These are phyloP conservation scores for Tuber calosporum DNA, from an alignment of 495 filamentous ascomycete genomes.

Conservation along the genomic window DNA sequence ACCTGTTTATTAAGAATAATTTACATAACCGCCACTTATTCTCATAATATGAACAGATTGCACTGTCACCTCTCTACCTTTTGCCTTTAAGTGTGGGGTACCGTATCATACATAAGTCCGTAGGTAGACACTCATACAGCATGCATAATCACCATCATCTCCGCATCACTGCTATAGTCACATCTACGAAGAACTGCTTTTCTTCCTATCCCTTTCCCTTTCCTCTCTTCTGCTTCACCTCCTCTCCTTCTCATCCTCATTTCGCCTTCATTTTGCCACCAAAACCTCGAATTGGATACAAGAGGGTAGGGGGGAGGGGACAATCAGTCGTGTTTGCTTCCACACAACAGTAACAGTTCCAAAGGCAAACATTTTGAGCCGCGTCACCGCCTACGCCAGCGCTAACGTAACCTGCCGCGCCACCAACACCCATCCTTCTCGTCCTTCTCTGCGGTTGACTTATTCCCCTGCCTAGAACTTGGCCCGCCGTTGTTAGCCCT, in stretches of 20 bases:
- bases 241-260: not conserved
- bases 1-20: not conserved
- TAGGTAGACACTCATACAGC: not conserved
- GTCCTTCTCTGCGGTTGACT: not conserved
- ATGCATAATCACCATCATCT: not conserved
- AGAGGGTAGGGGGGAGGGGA: not conserved
- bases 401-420: not conserved
- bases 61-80: not conserved
- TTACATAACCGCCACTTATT: not conserved
- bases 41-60: not conserved
- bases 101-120: not conserved
- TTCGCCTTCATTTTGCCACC: not conserved
- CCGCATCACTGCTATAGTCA: not conserved
- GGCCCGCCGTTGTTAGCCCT: not conserved
- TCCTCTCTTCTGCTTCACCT: not conserved
- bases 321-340: not conserved
- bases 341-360: not conserved
- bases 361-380: not conserved
- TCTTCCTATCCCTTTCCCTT: not conserved
- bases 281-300: not conserved
- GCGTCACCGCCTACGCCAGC: not conserved
- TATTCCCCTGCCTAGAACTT: not conserved
- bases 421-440: not conserved
- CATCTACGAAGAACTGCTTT: not conserved
- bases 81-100: not conserved